Percentiles rank a stretch among this genome's conserved stretches.
Evolutionary conservation across 1,139 yeast genomes (phyloP).

Genomic region (Blastobotrys petasosporus): DNA sequence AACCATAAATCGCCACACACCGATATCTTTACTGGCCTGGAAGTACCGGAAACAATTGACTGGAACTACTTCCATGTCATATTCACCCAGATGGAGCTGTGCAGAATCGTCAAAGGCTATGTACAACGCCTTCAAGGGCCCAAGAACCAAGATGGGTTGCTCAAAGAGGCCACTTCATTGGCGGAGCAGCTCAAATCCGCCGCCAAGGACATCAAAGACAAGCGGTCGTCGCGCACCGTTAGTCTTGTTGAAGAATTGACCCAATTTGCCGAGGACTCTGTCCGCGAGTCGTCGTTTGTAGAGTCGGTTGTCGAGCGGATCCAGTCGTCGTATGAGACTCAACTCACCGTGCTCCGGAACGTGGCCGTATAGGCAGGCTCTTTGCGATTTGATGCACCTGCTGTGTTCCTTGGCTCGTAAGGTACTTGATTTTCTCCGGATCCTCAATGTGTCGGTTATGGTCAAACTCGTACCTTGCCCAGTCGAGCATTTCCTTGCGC

Average conservation of each 20-base stretch:
- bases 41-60: background rate
- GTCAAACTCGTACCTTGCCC: conserved; percentile 36
- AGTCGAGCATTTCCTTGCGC: conserved; percentile 29
- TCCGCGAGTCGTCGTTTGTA: conserved; percentile 17
- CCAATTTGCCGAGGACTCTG: conserved; percentile 7
- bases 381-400: conserved; percentile 32
- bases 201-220: conserved; percentile 20
- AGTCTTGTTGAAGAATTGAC: conserved; percentile 17
- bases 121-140: conserved; percentile 20
- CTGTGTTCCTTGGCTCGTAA: conserved; percentile 33
- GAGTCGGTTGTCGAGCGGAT: conserved; percentile 25
- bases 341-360: conserved; percentile 14
- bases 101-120: conserved; percentile 22
- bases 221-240: conserved; percentile 15
- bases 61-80: conserved; percentile 31
- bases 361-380: conserved; percentile 13
- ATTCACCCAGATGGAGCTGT: conserved; percentile 29
- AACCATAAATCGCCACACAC: conserved; percentile 13
- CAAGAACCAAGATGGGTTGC: conserved; percentile 17
- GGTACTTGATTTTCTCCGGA: conserved; percentile 27
- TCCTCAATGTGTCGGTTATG: conserved; percentile 29
- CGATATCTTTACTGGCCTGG: conserved; percentile 10
- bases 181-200: conserved; percentile 14
- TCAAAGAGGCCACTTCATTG: conserved; percentile 9
- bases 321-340: conserved; percentile 18